Evolutionary conservation across 208 protist genomes (phyloP), one percentile per base, ranked within the genome.

Genomic region (Crithidia thermophila): DNA sequence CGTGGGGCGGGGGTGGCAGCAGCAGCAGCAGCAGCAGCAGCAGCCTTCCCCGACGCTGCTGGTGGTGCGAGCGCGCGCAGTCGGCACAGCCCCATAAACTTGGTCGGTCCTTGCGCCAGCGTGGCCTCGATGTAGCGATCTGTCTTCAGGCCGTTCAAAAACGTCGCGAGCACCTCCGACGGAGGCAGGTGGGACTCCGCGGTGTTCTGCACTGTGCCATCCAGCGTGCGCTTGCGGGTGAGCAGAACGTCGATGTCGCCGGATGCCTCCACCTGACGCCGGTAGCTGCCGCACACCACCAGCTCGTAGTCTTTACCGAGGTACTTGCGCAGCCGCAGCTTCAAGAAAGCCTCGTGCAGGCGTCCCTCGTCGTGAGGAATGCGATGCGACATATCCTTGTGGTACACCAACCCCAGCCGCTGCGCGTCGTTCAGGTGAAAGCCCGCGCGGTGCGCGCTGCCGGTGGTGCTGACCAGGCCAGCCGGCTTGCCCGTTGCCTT

Each of bases 201-300:
- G n/a, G 31, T 27, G 28, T 51, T 59, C 33, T 51, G 55, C 42
- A 33, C 42, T n/a, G 13, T 28, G 42, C 42, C 42, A 4, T 63
- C 39, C 4, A 25, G 27, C 13, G 10, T 40, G n/a, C 67, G 66
- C 30, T 76, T 83, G 2, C 70, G 81, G 2, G 92, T 95, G 59
- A 97, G 72, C 34, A 97, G 81, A 4, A 94, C 82, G 46, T 97
- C 93, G 46, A 95, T 92, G 57, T 97, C 93, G 11, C 93, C 93
- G 3, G 85, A 92, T 1, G 77, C 73, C 13, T 75, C 66, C 7
- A 65, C 61, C 49, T 80, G 64, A 13, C 93, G 78, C 7, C 93
- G 79, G 75, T 93, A 93, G 60, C 83, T 92, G 30, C 93, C 93
- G 59, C 93, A 97, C 23, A 93, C 79, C 11, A 80, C 78, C 4